These are phyloP conservation scores for Alnus rubra DNA, from an alignment of 306 rosid genomes.

Conservation along the genomic window DNA sequence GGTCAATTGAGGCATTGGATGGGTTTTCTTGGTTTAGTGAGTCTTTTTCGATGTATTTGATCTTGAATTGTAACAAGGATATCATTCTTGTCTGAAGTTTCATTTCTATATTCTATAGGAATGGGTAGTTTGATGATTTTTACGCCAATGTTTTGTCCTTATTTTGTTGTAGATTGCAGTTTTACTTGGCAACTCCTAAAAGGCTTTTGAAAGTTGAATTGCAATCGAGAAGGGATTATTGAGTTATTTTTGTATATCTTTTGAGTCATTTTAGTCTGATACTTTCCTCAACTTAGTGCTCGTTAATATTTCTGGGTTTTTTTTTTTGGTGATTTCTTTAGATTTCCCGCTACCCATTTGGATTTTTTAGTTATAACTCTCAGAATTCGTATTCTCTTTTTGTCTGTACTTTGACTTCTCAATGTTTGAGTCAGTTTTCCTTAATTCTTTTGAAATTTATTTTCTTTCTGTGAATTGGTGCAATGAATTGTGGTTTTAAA, in stretches of 20 bases:
- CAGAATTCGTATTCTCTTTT: neutral
- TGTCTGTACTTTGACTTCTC: neutral
- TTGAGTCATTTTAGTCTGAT: neutral
- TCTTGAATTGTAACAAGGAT: neutral
- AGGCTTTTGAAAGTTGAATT: neutral
- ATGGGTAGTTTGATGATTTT: neutral
- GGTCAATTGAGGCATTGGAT: neutral
- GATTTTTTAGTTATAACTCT: constrained; percentile 3
- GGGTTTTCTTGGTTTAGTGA: neutral
- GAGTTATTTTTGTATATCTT: neutral
- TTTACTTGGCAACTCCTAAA: neutral
- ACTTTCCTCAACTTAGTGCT: neutral
- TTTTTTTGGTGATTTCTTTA: neutral
- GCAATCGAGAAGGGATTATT: neutral
- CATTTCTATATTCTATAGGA: neutral
- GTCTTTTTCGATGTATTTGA: neutral
- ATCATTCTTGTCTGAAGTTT: neutral
- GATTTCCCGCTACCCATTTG: constrained; percentile 17
- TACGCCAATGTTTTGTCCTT: neutral
- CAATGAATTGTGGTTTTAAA: neutral
- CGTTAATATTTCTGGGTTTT: neutral
- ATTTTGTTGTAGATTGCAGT: neutral
- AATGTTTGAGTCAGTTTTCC: neutral
- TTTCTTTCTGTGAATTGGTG: neutral
- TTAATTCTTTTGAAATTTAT: neutral